Evolutionary conservation across 2,329 filamentous ascomycete species (phyloP).

Genomic region (Fusarium fracticaudum): DNA sequence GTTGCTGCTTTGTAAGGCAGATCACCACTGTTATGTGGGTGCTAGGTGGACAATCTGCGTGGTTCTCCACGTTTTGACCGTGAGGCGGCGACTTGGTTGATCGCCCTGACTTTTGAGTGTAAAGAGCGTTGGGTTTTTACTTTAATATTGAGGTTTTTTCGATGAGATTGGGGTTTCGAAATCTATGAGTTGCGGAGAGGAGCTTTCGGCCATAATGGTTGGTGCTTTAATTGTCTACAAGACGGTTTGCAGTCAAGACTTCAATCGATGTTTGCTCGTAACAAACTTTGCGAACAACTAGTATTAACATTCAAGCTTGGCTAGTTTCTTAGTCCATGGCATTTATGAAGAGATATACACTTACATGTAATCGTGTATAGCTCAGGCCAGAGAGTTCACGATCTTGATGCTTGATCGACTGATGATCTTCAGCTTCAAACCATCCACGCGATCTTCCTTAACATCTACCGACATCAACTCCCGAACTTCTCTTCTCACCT

Average conservation of each 20-base stretch:
- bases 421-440: not conserved
- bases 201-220: not conserved
- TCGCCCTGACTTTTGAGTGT: conserved; percentile 19
- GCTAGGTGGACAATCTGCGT: conserved; percentile 2
- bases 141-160: conserved; percentile 3
- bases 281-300: no score
- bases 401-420: not conserved
- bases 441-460: not conserved
- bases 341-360: no score
- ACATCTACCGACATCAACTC: conserved; percentile 7
- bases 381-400: not conserved
- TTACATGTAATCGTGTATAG: not conserved
- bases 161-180: not conserved
- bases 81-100: conserved; percentile 3
- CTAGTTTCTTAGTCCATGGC: no score
- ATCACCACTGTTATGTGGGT: not conserved
- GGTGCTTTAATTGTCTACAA: not conserved
- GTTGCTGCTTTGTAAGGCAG: not conserved
- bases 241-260: no score
- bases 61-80: conserved; percentile 1
- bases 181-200: not conserved
- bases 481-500: not conserved
- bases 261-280: not conserved
- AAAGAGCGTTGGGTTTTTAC: not conserved
- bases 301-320: no score